phyloP scores from a whole-genome alignment of 768 basidiomycete species.

The Boletus eberwhitei region DNA sequence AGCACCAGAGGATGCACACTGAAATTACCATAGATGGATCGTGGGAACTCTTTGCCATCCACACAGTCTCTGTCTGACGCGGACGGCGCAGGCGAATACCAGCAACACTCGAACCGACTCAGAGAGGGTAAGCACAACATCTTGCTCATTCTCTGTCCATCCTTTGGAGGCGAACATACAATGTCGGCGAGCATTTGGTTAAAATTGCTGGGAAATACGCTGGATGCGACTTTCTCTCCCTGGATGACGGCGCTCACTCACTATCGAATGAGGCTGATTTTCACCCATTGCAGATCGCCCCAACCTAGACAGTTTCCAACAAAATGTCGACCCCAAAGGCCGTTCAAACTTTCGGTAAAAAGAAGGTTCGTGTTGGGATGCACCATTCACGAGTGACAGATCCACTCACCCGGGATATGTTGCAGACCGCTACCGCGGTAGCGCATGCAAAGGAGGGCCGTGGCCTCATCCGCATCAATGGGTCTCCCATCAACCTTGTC shows the following conservation, averaged over 20 bases:
- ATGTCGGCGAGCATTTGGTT: not conserved
- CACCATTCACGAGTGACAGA: not conserved
- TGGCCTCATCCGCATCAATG: slow-evolving; percentile 95
- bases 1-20: not conserved
- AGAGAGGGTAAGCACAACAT: slow-evolving; percentile 39
- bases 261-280: slow-evolving; percentile 16
- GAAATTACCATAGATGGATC: slow-evolving; percentile 19
- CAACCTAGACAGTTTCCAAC: slow-evolving; percentile 21
- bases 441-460: slow-evolving; percentile 96
- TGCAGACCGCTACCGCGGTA: slow-evolving; percentile 94
- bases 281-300: slow-evolving; percentile 18
- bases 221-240: slow-evolving; percentile 37
- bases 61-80: not conserved
- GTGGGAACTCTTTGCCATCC: slow-evolving; percentile 23
- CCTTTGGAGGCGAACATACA: not conserved
- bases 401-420: slow-evolving; percentile 1
- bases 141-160: not conserved
- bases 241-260: slow-evolving; percentile 34
- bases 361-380: slow-evolving; percentile 66
- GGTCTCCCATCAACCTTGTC: slow-evolving; percentile 93
- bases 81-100: slow-evolving; percentile 1
- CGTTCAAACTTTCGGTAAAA: slow-evolving; percentile 99
- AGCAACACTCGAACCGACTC: slow-evolving; percentile 31
- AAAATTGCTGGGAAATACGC: slow-evolving; percentile 28
- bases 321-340: slow-evolving; percentile 80